Conservation (phyloP, 176 grass and related monocot species). For the Alloteropsis semialata region DNA sequence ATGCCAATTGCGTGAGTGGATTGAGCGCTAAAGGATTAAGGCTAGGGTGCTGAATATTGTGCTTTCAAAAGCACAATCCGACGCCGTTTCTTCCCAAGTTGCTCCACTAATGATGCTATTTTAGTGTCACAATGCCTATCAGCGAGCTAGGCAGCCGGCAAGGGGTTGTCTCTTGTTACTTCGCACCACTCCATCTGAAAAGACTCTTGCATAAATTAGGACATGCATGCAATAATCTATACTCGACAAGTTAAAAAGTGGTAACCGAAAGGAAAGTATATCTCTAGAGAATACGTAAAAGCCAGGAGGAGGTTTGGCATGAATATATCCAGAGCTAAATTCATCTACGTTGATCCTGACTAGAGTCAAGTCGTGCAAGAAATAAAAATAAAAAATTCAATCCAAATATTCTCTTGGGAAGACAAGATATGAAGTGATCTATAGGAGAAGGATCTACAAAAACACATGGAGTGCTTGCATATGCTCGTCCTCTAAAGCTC, state of each 20-base stretch:
- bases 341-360: neutral
- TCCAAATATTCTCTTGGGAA: conserved; percentile 16
- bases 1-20: neutral
- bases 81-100: conserved; percentile 25
- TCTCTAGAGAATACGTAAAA: conserved; percentile 35
- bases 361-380: conserved; percentile 36
- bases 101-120: conserved; percentile 8
- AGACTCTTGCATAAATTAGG: conserved; percentile 19
- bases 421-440: conserved; percentile 22
- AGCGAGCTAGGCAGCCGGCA: neutral
- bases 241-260: conserved; percentile 17
- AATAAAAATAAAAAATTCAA: neutral
- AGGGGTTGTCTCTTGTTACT: conserved; percentile 27
- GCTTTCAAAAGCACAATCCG: conserved; percentile 8
- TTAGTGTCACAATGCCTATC: conserved; percentile 14
- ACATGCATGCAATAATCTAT: conserved; percentile 22
- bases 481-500: neutral
- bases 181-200: neutral
- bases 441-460: conserved; percentile 28
- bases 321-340: conserved; percentile 28
- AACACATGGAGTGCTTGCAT: conserved; percentile 12
- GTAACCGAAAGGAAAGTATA: conserved; percentile 43
- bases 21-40: neutral
- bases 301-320: conserved; percentile 41
- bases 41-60: neutral